phyloP scores from a whole-genome alignment of 352 stramenopile genomes.

The Phytophthora podocarpi region DNA sequence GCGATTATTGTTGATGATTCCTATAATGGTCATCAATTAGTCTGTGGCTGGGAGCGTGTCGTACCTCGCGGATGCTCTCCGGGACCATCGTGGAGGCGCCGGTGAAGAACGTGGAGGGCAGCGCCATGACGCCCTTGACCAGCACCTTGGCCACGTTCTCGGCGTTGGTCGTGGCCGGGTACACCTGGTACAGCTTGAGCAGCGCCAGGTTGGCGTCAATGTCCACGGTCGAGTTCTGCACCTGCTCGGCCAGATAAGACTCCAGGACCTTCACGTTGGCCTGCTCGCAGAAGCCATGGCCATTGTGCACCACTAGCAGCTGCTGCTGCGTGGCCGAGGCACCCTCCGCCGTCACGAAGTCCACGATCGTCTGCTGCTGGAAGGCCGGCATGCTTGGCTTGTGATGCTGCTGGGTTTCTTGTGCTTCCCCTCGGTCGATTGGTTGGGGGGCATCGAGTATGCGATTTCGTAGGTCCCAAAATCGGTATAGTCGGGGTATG shows the following conservation, averaged over 20 bases:
- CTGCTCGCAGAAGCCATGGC: constrained; percentile 55
- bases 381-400: constrained; percentile 59
- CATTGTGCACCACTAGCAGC: constrained; percentile 54
- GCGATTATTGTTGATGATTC: no score
- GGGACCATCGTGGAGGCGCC: constrained; percentile 72
- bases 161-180: constrained; percentile 58
- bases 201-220: constrained; percentile 81
- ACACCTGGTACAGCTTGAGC: constrained; percentile 85
- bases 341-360: constrained; percentile 53
- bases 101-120: constrained; percentile 81
- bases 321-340: constrained; percentile 63
- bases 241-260: constrained; percentile 78
- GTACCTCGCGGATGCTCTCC: constrained; percentile 70
- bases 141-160: constrained; percentile 71
- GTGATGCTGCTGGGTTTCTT: constrained; percentile 18
- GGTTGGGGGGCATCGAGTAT: constrained; percentile 33
- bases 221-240: constrained; percentile 61
- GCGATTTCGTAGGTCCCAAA: background rate
- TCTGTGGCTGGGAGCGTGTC: background rate
- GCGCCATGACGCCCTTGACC: constrained; percentile 67
- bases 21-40: no score
- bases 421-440: constrained; percentile 25
- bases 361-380: constrained; percentile 65
- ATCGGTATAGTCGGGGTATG: constrained; percentile 11
- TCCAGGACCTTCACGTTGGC: constrained; percentile 58